A percentile compares a stretch with the other conserved stretches of the same genome.
These are phyloP conservation scores for Fusarium devonianum DNA, from an alignment of 2,329 filamentous ascomycete species.

Conservation along the genomic window DNA sequence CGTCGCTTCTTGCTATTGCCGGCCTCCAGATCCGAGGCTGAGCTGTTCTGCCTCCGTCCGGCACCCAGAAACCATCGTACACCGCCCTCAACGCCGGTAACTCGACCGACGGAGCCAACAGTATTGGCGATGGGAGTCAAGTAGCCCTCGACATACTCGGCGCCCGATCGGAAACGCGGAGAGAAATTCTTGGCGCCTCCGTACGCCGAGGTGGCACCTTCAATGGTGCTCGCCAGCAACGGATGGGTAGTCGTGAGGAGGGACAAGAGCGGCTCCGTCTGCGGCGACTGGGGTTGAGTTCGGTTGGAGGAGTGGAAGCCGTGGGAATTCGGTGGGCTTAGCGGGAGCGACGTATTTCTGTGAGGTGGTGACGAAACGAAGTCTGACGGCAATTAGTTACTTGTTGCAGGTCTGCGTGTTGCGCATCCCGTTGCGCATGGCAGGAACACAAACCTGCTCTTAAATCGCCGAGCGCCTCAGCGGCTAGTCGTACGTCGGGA, in stretches of 20 bases:
- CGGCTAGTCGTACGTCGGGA: constrained; percentile 73
- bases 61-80: constrained; percentile 82
- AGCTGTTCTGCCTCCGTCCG: constrained; percentile 58
- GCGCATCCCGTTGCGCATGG: constrained; percentile 5
- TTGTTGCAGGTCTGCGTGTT: constrained; percentile 12
- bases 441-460: constrained; percentile 64
- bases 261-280: constrained; percentile 82
- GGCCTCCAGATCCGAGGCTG: constrained; percentile 56
- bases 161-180: constrained; percentile 85
- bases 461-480: constrained; percentile 77
- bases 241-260: constrained; percentile 90
- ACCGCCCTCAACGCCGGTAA: constrained; percentile 86
- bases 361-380: constrained; percentile 70
- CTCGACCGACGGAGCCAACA: constrained; percentile 81
- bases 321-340: constrained; percentile 47
- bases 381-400: constrained; percentile 53
- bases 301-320: constrained; percentile 39
- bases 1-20: constrained; percentile 63
- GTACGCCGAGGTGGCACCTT: constrained; percentile 84
- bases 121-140: constrained; percentile 87
- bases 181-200: constrained; percentile 89
- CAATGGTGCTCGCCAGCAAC: constrained; percentile 83
- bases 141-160: constrained; percentile 89
- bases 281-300: constrained; percentile 51
- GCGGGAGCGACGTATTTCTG: constrained; percentile 52